A percentile compares a stretch with the other conserved stretches of the same genome.
These are phyloP conservation scores for Amoebophrya sp. DNA, from an alignment of 169 alveolate genomes.

Conservation along the genomic window DNA sequence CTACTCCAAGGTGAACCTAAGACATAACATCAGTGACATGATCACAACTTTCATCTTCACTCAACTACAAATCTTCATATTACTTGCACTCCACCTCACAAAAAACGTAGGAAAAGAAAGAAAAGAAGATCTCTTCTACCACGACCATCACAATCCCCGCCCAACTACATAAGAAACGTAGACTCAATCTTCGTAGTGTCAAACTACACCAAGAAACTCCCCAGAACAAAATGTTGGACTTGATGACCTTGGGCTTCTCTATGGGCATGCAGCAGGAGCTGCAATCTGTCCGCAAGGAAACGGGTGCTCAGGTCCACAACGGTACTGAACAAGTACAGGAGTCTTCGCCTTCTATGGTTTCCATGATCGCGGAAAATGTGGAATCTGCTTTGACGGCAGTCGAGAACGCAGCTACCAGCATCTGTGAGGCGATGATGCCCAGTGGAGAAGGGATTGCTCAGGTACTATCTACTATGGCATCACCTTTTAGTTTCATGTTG, in stretches of 20 bases:
- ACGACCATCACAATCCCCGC: too few species aligned
- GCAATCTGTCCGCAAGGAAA: background rate
- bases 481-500: background rate
- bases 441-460: background rate
- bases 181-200: too few species aligned
- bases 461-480: background rate
- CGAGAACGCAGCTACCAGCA: background rate
- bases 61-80: too few species aligned
- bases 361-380: background rate
- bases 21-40: too few species aligned
- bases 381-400: background rate
- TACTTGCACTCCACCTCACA: too few species aligned
- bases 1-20: too few species aligned
- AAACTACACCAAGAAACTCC: too few species aligned
- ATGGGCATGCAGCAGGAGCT: background rate
- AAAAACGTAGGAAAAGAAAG: too few species aligned
- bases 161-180: too few species aligned
- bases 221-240: background rate
- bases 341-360: background rate
- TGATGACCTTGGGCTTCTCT: background rate
- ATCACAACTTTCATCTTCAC: too few species aligned
- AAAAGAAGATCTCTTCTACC: too few species aligned
- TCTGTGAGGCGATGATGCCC: background rate
- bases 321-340: background rate
- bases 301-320: background rate